Base-by-base conservation (phyloP, 2,329 filamentous ascomycete species). In the Fusarium foetens region DNA sequence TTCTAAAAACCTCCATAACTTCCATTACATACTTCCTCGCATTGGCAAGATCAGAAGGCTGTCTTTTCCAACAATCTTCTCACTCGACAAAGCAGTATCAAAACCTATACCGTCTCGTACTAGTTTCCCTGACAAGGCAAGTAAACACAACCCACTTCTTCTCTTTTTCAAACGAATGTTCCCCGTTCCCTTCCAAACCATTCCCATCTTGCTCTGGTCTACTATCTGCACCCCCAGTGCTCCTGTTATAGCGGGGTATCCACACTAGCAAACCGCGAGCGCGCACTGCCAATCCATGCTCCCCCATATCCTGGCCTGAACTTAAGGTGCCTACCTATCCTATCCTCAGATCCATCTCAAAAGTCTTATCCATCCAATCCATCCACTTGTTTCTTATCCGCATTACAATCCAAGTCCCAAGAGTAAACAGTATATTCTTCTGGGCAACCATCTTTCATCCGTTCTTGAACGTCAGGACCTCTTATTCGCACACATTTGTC, bases 251-350 rank as follows among this genome's bases (percentile, higher is more conserved):
- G 77, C 74, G 76, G 76, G 78, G 79, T 79, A 76, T 75, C 81
- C 81, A 82, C 80, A 79, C 76, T 75, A 81, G 80, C 81, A 82
- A 69, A 72, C 72, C 55, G 57, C 57, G 73, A 75, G 67, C 73
- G 72, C 72, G 66, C 68, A 71, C 73, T 76, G 75, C 79, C 79
- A 81, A 81, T 80, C 76, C 75, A 73, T 76, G 72, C 70, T 75
- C 70, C 73, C 71, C 73, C 74, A 74, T 74, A 69, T 63, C 68
- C 63, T 64, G 58, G 58, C 36, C 31, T 58, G 38, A 38, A 38
- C 57, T 66, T 66, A 58, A 57, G 36, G 23, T 55, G 45, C 21
- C 27, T 48, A 21, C 21, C 35, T 49, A 67, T 51, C 63, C 53
- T 68, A 70, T 68, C 57, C 55, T 73, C 57, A 69, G 67, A 73